phyloP scores from a whole-genome alignment of 768 basidiomycete genomes.

The Amanita phalloides region DNA sequence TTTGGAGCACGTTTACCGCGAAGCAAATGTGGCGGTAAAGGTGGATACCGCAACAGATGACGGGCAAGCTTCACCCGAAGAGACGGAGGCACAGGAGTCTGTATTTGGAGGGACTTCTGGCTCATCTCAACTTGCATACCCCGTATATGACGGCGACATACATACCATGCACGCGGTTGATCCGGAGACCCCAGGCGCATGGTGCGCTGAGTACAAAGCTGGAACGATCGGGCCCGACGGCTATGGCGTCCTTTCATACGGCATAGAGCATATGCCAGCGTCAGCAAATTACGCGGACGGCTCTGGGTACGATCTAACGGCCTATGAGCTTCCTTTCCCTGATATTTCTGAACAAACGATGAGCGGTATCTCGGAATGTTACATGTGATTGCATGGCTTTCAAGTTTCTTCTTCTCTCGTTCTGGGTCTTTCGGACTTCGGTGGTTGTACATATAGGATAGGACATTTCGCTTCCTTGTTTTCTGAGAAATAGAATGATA shows the following conservation, averaged over 20 bases:
- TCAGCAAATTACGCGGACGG: background rate
- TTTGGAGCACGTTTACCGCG: conserved; percentile 3
- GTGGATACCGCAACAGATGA: background rate
- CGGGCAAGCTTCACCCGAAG: background rate
- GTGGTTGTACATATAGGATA: background rate
- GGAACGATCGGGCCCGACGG: background rate
- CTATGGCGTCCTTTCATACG: background rate
- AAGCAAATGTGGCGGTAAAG: background rate
- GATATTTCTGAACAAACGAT: conserved; percentile 3
- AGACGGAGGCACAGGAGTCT: background rate
- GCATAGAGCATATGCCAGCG: background rate
- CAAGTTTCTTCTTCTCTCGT: background rate
- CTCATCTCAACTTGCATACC: conserved; percentile 3
- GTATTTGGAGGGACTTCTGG: background rate
- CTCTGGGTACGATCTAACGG: background rate
- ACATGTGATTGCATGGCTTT: background rate
- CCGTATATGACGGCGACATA: background rate
- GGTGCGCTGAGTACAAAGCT: conserved; percentile 4
- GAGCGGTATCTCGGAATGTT: conserved; percentile 1
- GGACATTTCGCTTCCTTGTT: background rate
- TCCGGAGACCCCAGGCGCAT: background rate
- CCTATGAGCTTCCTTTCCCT: conserved; percentile 4
- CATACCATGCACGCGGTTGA: background rate
- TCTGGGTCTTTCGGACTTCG: conserved; percentile 1
- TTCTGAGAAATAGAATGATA: too few relatives aligned